These are phyloP conservation scores for Aspergillus sp. DNA, from an alignment of 2,329 filamentous ascomycete genomes.

Conservation along the genomic window DNA sequence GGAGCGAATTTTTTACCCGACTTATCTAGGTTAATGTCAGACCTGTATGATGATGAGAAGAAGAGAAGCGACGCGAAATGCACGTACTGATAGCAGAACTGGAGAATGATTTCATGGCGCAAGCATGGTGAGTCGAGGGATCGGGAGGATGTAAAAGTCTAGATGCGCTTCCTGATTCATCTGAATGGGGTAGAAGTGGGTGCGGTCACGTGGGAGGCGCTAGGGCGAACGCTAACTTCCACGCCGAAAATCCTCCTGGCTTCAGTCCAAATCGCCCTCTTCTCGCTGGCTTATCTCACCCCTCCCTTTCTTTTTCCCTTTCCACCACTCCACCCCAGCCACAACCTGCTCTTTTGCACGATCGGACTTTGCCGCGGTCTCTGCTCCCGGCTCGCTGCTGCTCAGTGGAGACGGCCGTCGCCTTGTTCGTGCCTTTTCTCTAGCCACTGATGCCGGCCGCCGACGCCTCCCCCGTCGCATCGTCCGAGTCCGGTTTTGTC, in stretches of 20 bases:
- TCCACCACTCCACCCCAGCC: constrained; percentile 15
- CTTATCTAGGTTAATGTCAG: constrained; percentile 45
- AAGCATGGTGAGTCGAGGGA: not conserved
- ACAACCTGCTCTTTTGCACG: constrained; percentile 8
- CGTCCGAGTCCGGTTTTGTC: constrained; percentile 72
- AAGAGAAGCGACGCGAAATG: not conserved
- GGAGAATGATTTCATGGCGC: constrained; percentile 49
- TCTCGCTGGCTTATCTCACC: constrained; percentile 26
- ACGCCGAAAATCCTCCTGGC: constrained; percentile 44
- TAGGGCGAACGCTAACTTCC: constrained; percentile 30
- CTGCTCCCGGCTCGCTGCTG: constrained; percentile 31
- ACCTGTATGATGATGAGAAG: not conserved
- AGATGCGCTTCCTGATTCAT: constrained; percentile 13
- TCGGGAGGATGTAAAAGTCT: constrained; percentile 18
- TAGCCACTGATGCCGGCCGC: constrained; percentile 83
- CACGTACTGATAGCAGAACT: constrained; percentile 53
- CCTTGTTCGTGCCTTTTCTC: constrained; percentile 36
- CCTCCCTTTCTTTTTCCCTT: constrained; percentile 10
- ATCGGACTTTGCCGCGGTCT: constrained; percentile 26
- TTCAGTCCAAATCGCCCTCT: constrained; percentile 16
- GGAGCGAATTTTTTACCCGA: constrained; percentile 77
- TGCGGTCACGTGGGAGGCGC: constrained; percentile 37
- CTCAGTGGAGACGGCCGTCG: constrained; percentile 32
- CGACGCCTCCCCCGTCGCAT: constrained; percentile 69
- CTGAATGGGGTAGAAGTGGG: constrained; percentile 28